Evolutionary conservation across 495 filamentous ascomycete species (phyloP).

Genomic region (Talaromyces ruber): DNA sequence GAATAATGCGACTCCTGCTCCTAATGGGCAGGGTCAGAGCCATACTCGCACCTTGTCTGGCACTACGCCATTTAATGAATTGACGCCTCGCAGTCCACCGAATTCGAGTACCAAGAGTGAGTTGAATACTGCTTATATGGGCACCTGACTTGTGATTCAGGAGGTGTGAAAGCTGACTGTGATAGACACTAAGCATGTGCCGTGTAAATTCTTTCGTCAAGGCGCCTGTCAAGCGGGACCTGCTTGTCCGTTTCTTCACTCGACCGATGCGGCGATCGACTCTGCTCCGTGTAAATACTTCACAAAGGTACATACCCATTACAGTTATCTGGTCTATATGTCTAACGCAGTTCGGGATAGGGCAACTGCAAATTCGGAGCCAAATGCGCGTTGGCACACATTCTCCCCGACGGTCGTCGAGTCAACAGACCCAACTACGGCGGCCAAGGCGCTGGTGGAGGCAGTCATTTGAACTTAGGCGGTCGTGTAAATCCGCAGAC

Average conservation of each 20-base stretch:
- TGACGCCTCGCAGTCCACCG: constrained; percentile 65
- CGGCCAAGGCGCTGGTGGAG: constrained; percentile 21
- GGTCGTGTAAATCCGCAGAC: constrained; percentile 63
- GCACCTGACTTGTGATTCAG: background rate
- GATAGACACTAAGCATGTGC: constrained; percentile 91
- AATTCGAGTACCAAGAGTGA: constrained; percentile 62
- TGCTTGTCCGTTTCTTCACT: constrained; percentile 94
- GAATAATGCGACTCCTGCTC: background rate
- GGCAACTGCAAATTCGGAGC: constrained; percentile 98
- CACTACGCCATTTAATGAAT: constrained; percentile 20
- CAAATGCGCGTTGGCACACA: constrained; percentile 93
- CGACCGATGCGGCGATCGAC: constrained; percentile 67
- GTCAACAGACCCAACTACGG: constrained; percentile 58
- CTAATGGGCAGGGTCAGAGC: constrained; percentile 15
- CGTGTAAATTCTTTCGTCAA: constrained; percentile 98
- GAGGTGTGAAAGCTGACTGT: constrained; percentile 4
- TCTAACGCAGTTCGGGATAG: constrained; percentile 15
- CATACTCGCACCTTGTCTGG: constrained; percentile 39
- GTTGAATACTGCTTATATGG: constrained; percentile 19
- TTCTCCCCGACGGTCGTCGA: constrained; percentile 85
- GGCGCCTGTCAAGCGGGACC: constrained; percentile 93
- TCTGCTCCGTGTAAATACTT: constrained; percentile 96
- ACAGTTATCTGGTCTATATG: background rate
- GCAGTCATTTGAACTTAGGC: constrained; percentile 57
- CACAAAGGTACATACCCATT: constrained; percentile 62